phyloP scores from a whole-genome alignment of 257 asterid genomes.

The Plantago elongata region DNA sequence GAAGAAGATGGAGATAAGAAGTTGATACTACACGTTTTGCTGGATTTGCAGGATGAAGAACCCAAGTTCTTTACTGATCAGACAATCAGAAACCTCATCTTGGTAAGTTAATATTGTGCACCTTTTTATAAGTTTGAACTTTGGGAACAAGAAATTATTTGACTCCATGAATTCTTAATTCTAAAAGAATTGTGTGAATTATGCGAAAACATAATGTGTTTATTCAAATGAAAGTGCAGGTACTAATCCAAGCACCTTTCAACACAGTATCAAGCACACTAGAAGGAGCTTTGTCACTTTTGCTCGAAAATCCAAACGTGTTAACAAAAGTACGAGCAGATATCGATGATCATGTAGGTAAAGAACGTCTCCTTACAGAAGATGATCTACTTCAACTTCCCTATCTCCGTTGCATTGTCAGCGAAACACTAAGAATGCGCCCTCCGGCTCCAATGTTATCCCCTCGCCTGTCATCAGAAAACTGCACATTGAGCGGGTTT shows the following conservation, averaged over 20 bases:
- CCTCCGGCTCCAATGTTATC: constrained; percentile 34
- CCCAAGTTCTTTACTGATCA: constrained; percentile 29
- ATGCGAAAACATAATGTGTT: not conserved
- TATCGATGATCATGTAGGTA: constrained; percentile 22
- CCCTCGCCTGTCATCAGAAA: constrained; percentile 27
- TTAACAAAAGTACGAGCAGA: constrained; percentile 21
- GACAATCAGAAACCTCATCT: constrained; percentile 28
- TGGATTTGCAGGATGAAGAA: constrained; percentile 26
- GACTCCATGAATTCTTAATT: too few relatives aligned
- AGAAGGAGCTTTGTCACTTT: constrained; percentile 38
- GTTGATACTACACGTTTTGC: constrained; percentile 20
- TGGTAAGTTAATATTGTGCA: constrained; percentile 17
- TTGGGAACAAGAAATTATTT: too few relatives aligned
- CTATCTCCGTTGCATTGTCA: constrained; percentile 28
- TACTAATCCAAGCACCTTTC: constrained; percentile 35
- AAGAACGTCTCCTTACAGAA: constrained; percentile 21
- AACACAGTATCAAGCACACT: constrained; percentile 29
- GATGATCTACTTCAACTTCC: constrained; percentile 27
- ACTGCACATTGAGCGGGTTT: constrained; percentile 24
- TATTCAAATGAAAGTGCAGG: constrained; percentile 16
- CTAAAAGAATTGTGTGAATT: too few relatives aligned
- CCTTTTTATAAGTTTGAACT: too few relatives aligned
- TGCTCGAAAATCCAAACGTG: constrained; percentile 26
- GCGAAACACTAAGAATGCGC: constrained; percentile 34
- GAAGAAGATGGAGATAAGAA: not conserved